Percentiles rank a stretch among this genome's conserved stretches.
Evolutionary conservation across 2,329 filamentous ascomycete genomes (phyloP).

Genomic region (Penicillium rolfsii): DNA sequence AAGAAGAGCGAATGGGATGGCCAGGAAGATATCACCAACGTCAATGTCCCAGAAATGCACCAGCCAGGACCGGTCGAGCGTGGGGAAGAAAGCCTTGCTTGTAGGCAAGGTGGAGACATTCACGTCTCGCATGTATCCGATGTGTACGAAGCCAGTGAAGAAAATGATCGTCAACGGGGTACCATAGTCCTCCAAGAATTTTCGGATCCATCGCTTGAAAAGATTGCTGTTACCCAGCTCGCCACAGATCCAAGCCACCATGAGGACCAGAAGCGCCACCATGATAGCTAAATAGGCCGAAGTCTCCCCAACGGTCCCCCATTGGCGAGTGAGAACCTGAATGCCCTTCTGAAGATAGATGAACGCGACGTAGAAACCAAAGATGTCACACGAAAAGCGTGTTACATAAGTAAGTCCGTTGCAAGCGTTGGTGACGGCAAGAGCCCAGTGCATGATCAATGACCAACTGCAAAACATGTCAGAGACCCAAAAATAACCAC

Average conservation of each 20-base stretch:
- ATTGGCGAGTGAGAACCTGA: slow-evolving; percentile 79
- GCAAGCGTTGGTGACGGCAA: slow-evolving; percentile 83
- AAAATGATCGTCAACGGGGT: slow-evolving; percentile 82
- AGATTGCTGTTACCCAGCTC: slow-evolving; percentile 70
- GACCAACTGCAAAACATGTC: slow-evolving; percentile 65
- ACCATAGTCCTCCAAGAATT: slow-evolving; percentile 88
- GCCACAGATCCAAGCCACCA: slow-evolving; percentile 73
- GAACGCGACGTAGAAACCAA: slow-evolving; percentile 90
- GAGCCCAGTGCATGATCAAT: slow-evolving; percentile 78
- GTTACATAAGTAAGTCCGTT: slow-evolving; percentile 89
- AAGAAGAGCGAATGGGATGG: slow-evolving; percentile 82
- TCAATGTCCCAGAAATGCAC: slow-evolving; percentile 79
- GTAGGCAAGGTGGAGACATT: slow-evolving; percentile 73
- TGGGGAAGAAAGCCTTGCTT: slow-evolving; percentile 77
- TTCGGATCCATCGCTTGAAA: slow-evolving; percentile 73
- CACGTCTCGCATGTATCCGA: slow-evolving; percentile 77
- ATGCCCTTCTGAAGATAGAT: slow-evolving; percentile 92
- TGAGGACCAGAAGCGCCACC: slow-evolving; percentile 76
- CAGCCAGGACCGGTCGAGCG: slow-evolving; percentile 72
- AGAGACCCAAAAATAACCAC: slow-evolving; percentile 15
- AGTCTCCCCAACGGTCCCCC: slow-evolving; percentile 59
- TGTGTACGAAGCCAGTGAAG: slow-evolving; percentile 86
- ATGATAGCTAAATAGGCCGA: slow-evolving; percentile 77
- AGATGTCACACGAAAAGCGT: slow-evolving; percentile 89
- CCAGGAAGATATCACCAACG: slow-evolving; percentile 75